phyloP scores from a whole-genome alignment of 345 rosid species.

The Aethionema arabicum region DNA sequence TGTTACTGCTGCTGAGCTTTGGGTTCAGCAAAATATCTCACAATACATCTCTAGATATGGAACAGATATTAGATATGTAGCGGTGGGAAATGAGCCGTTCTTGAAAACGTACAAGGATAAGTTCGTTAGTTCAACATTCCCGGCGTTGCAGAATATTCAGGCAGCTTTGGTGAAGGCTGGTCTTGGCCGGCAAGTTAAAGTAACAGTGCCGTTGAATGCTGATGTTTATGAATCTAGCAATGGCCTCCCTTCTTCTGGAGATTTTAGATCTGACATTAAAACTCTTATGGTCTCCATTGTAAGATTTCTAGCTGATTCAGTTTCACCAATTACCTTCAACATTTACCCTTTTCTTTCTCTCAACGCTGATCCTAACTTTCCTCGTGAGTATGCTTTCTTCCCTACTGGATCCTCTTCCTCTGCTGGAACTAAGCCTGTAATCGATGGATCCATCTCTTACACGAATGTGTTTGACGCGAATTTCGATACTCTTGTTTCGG shows the following conservation, averaged over 20 bases:
- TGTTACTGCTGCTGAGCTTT: slow-evolving; percentile 52
- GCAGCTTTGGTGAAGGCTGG: slow-evolving; percentile 92
- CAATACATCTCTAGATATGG: slow-evolving; percentile 56
- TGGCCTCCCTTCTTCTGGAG: slow-evolving; percentile 72
- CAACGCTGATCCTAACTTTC: slow-evolving; percentile 69
- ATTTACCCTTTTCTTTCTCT: slow-evolving; percentile 94
- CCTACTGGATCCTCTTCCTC: slow-evolving; percentile 33
- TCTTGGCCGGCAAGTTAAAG: slow-evolving; percentile 65
- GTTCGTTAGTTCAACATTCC: slow-evolving; percentile 55
- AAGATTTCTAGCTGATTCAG: slow-evolving; percentile 57
- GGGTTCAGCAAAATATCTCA: slow-evolving; percentile 81
- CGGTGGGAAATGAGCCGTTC: slow-evolving; percentile 92
- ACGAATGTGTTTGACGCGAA: slow-evolving; percentile 87
- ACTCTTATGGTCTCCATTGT: slow-evolving; percentile 62
- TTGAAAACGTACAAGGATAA: slow-evolving; percentile 62
- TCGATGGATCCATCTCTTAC: slow-evolving; percentile 76
- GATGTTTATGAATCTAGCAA: slow-evolving; percentile 63
- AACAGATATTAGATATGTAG: slow-evolving; percentile 73
- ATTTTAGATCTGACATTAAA: slow-evolving; percentile 67
- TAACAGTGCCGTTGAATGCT: slow-evolving; percentile 81
- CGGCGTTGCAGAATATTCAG: slow-evolving; percentile 85
- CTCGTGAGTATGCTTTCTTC: slow-evolving; percentile 79
- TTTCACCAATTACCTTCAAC: slow-evolving; percentile 66
- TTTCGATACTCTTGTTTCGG: slow-evolving; percentile 69
- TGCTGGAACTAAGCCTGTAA: slow-evolving; percentile 50